Percentiles rank a stretch among this genome's conserved stretches.
phyloP scores from a whole-genome alignment of 306 rosid genomes.

The Inga leiocalycina region DNA sequence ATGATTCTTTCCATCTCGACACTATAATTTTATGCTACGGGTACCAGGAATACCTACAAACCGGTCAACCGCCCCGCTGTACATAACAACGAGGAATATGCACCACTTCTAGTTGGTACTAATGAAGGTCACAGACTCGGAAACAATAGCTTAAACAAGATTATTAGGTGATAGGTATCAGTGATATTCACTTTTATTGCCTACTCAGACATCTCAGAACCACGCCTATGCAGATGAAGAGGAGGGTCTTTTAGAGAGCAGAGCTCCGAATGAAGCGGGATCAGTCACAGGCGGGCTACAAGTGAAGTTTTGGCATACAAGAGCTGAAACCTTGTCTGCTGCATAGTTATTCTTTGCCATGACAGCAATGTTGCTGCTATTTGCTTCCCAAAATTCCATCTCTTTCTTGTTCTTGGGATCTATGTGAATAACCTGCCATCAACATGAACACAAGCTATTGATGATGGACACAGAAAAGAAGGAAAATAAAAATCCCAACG shows the following conservation, averaged over 20 bases:
- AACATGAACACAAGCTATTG: conserved; percentile 15
- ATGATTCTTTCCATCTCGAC: background rate
- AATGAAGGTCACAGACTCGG: background rate
- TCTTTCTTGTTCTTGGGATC: conserved; percentile 68
- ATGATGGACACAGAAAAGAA: background rate
- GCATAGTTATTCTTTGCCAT: conserved; percentile 69
- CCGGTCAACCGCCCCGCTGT: background rate
- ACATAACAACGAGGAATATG: conserved; percentile 9
- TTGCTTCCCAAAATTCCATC: conserved; percentile 82
- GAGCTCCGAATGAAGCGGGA: conserved; percentile 52
- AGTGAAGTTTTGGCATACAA: conserved; percentile 85
- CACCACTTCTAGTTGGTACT: background rate
- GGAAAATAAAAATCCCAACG: conserved; percentile 5
- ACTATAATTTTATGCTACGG: background rate
- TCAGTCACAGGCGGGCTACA: conserved; percentile 68
- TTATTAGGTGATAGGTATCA: conserved; percentile 7
- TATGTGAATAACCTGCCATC: conserved; percentile 73
- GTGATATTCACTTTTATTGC: conserved; percentile 5
- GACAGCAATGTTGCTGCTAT: conserved; percentile 63
- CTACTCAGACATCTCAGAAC: background rate
- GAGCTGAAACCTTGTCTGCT: conserved; percentile 63
- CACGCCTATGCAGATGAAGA: conserved; percentile 29
- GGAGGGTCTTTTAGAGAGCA: conserved; percentile 50
- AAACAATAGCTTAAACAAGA: conserved; percentile 23
- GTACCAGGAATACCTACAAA: background rate